phyloP scores from a whole-genome alignment of 2,329 filamentous ascomycete genomes.

The Sporothrix schenckii region DNA sequence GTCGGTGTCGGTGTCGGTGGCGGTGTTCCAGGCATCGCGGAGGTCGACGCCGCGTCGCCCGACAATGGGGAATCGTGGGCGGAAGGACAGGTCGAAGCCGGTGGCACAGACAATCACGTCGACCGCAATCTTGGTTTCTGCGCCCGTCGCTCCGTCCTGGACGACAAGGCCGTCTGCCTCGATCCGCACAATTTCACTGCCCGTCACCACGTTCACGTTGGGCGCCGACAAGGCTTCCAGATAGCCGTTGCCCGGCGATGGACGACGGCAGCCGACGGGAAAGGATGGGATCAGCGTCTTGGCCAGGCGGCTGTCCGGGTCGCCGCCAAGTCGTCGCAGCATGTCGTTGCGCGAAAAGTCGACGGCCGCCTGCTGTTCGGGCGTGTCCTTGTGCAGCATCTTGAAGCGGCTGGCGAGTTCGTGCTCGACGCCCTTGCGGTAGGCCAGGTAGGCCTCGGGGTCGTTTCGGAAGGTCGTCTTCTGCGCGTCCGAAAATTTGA shows the following conservation, averaged over 20 bases:
- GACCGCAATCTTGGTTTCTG: conserved; percentile 38
- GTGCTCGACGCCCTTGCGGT: conserved; percentile 36
- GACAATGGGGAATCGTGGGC: conserved; percentile 42
- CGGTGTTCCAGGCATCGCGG: conserved; percentile 35
- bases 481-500: conserved; percentile 29
- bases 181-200: conserved; percentile 47
- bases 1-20: neutral
- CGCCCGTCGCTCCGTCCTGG: conserved; percentile 34
- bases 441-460: conserved; percentile 32
- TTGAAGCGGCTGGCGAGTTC: conserved; percentile 33
- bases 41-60: conserved; percentile 33
- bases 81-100: conserved; percentile 44
- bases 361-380: conserved; percentile 31
- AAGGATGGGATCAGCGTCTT: conserved; percentile 31
- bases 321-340: conserved; percentile 33
- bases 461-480: conserved; percentile 31
- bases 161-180: conserved; percentile 41
- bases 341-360: conserved; percentile 29
- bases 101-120: conserved; percentile 46
- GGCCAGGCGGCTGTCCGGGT: conserved; percentile 25
- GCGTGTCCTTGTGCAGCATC: conserved; percentile 33
- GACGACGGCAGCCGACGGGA: conserved; percentile 49
- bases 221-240: conserved; percentile 48
- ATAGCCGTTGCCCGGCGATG: conserved; percentile 50
- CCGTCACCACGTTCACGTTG: conserved; percentile 50